Conservation (phyloP, 352 stramenopile species). For the Pilasporangium apinafurcum region DNA sequence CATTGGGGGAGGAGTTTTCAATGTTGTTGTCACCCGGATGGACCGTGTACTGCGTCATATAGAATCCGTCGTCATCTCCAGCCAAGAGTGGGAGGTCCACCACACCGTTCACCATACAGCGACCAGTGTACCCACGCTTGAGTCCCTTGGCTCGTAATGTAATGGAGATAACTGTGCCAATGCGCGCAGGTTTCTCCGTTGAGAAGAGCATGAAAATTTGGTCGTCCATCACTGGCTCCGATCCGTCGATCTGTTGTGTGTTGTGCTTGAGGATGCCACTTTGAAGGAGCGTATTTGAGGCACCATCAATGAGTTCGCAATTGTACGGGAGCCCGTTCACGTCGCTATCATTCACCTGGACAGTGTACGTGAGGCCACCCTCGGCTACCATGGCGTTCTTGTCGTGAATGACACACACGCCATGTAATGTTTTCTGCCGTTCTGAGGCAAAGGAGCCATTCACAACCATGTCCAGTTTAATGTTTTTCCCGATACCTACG, state of each 20-base stretch:
- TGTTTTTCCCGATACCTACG: constrained; percentile 5
- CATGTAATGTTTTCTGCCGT: constrained; percentile 11
- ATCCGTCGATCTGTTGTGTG: constrained; percentile 27
- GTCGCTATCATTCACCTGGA: constrained; percentile 41
- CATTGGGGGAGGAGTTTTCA: constrained; percentile 12
- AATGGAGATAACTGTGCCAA: constrained; percentile 48
- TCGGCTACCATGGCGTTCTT: constrained; percentile 17
- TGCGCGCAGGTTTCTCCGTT: constrained; percentile 49
- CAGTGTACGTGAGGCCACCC: constrained; percentile 26
- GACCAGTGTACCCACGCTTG: constrained; percentile 34
- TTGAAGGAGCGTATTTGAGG: constrained; percentile 11
- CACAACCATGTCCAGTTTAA: constrained; percentile 4
- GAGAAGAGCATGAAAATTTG: constrained; percentile 62
- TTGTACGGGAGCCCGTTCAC: constrained; percentile 21
- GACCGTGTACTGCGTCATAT: constrained; percentile 65
- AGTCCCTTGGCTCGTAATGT: constrained; percentile 32
- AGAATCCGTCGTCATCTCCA: constrained; percentile 46
- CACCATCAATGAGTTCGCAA: constrained; percentile 24
- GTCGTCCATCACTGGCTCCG: constrained; percentile 20
- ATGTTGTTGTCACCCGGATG: constrained; percentile 26
- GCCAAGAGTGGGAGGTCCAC: constrained; percentile 26
- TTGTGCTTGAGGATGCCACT: constrained; percentile 17
- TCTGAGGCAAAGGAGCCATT: not conserved
- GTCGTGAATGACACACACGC: constrained; percentile 23
- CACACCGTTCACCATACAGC: constrained; percentile 48